Evolutionary conservation across 225 moss, liverwort and hornwort species (phyloP), one percentile per base, ranked within the genome.

Genomic region (Polytrichum formosum): DNA sequence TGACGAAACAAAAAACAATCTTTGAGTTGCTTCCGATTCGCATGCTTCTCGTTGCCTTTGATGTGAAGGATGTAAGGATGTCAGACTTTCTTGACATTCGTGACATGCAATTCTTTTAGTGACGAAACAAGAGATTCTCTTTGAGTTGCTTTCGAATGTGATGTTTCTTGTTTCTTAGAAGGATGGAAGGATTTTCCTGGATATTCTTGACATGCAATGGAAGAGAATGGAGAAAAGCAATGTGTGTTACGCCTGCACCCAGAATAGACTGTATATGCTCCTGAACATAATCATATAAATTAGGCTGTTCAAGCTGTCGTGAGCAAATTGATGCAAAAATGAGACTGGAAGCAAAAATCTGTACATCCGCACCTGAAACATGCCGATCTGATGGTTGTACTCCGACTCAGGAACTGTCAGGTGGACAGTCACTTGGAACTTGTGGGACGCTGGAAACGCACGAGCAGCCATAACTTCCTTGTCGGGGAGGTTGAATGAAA

Each of bases 351-450:
- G 31, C 31, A 31, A 7, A 46, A 46, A 46, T 4, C 9, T 35
- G 35, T 35, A 56, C 5, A 64, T 8, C 1, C 35, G 7, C 22
- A 90, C 87, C 79, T 92, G 87, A 61, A 95, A 95, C 87, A 92
- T 90, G 64, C 95, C 92, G 33, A 92, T 72, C 19, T 84, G 55
- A 70, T 85, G 69, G 72, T 95, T 95, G 65, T 95, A 83, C 28
- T 88, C 85, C 27, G 91, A 92, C 66, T 95, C 91, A 22, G 91
- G 95, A 70, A 92, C 22, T 19, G 81, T 92, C 16, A 95, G 84
- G 60, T 79, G 61, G 53, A 87, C 85, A 63, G 74, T 81, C 20
- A 90, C 73, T 54, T 83, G 73, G 61, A 84, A 89, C 79, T 76
- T 70, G 19, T 82, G 83, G 20, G 79, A 72, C 4, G 81, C 66